Conservation (phyloP, 352 stramenopile species). For the Phytophthora macrochlamydospora region DNA sequence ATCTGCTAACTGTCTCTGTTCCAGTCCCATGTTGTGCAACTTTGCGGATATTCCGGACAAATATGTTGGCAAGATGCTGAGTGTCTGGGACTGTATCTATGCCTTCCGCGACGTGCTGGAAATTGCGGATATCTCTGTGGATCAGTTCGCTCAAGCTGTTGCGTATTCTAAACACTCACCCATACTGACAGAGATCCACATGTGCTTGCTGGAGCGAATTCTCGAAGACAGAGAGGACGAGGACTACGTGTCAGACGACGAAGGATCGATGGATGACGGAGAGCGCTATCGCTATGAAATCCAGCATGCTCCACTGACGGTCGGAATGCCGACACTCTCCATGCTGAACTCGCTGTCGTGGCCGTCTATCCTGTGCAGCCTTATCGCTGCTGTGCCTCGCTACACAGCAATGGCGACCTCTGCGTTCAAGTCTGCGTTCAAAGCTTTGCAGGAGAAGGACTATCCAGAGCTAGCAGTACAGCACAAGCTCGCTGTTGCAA, state of each 20-base stretch:
- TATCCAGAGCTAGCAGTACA: conserved; percentile 57
- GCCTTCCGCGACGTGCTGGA: conserved; percentile 74
- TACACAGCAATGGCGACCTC: conserved; percentile 54
- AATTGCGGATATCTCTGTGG: conserved; percentile 61
- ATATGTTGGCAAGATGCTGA: conserved; percentile 58
- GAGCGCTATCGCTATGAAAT: conserved; percentile 86
- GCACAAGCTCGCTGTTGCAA: conserved; percentile 72
- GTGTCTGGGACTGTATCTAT: conserved; percentile 81
- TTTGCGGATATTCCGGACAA: conserved; percentile 57
- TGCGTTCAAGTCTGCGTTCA: conserved; percentile 52
- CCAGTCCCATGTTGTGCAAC: conserved; percentile 55
- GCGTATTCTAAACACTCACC: conserved; percentile 43
- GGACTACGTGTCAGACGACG: conserved; percentile 87
- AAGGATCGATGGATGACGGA: conserved; percentile 77
- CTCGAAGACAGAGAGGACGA: conserved; percentile 85
- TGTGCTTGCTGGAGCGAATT: conserved; percentile 85
- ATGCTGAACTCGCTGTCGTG: conserved; percentile 86
- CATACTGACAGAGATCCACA: conserved; percentile 80
- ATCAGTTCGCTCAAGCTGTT: conserved; percentile 69
- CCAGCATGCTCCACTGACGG: conserved; percentile 76
- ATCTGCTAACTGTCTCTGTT: not conserved
- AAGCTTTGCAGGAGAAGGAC: conserved; percentile 47
- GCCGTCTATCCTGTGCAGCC: conserved; percentile 70
- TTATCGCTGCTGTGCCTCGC: conserved; percentile 74
- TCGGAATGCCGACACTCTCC: conserved; percentile 76